These are phyloP conservation scores for Adiantum capillusveneris DNA, from an alignment of 75 land plant genomes.

Conservation along the genomic window DNA sequence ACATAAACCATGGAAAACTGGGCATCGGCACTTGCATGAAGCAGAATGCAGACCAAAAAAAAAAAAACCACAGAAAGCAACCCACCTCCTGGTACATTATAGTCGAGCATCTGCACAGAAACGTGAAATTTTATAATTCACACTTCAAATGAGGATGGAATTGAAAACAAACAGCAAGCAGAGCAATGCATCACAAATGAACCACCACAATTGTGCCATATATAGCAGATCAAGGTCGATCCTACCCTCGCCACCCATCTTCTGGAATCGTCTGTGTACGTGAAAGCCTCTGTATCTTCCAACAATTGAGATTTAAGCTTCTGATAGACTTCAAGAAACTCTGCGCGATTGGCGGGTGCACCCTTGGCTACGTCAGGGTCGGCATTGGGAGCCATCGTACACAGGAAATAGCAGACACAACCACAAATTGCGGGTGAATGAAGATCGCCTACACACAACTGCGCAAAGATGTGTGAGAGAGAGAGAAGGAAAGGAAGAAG, in stretches of 20 bases:
- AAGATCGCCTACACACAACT: no score
- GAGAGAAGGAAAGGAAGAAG: no score
- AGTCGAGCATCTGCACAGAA: conserved; percentile 83
- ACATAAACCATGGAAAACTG: neutral
- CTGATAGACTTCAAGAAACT: conserved; percentile 47
- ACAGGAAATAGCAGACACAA: no score
- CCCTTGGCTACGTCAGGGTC: no score
- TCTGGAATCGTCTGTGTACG: conserved; percentile 54
- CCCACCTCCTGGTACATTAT: conserved; percentile 98
- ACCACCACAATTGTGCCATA: no score
- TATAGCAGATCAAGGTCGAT: no score
- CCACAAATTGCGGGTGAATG: no score
- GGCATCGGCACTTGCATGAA: neutral
- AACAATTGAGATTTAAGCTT: conserved; percentile 65
- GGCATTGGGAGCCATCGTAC: no score
- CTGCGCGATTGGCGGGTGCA: neutral
- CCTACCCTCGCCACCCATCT: conserved; percentile 72
- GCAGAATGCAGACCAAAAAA: neutral
- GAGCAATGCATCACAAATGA: no score
- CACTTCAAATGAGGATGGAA: neutral
- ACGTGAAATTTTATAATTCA: neutral
- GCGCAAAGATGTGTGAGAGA: no score
- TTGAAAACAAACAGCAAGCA: no score
- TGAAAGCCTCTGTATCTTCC: conserved; percentile 52
- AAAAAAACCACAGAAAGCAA: neutral